Evolutionary conservation across 768 basidiomycete genomes (phyloP), one percentile per base, ranked within the genome.

Genomic region (Trametes maxima): DNA sequence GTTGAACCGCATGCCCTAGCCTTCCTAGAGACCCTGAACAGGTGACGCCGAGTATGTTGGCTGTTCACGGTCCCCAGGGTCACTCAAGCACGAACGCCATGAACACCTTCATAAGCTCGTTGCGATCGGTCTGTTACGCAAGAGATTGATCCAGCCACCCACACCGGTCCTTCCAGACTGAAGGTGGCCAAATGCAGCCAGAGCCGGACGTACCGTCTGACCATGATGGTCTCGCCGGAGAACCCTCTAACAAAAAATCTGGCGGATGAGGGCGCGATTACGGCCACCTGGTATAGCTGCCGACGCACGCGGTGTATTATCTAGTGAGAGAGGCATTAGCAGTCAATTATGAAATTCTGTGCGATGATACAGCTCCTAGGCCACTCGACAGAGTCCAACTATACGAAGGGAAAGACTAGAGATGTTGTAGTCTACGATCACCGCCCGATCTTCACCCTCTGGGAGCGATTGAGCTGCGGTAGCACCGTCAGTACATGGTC

Each of bases 381-480:
- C 48, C 19, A 45, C 48, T 49, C 54, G 53, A 46, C 48, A 19
- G 48, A 43, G 58, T 35, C 46, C 47, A 19, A 44, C 24, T 43
- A 54, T 50, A 58, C 44, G 33, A 37, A 28, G 33, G 25, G 42
- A 33, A 50, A 45, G 19, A 42, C 33, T 36, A 25, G 22, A 24
- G 16, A 21, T 6, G 12, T 28, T 48, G 39, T 49, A 52, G 19
- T 50, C 54, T 51, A 59, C 55, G 21, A 54, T 61, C 61, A 68
- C 54, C 59, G 62, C 35, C 67, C 67, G 25, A 63, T 66, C 62
- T 66, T 68, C 40, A 65, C 24, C 48, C 67, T 53, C 47, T 65
- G 62, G 10, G 65, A 49, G 46, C 65, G 65, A 45, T 55, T 59
- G 37, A 66, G 53, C 67, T 68, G 48, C 40, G 44, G 43, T 17